Conservation (phyloP, 441 rosid genomes). For the Syzygium syzygioides region DNA sequence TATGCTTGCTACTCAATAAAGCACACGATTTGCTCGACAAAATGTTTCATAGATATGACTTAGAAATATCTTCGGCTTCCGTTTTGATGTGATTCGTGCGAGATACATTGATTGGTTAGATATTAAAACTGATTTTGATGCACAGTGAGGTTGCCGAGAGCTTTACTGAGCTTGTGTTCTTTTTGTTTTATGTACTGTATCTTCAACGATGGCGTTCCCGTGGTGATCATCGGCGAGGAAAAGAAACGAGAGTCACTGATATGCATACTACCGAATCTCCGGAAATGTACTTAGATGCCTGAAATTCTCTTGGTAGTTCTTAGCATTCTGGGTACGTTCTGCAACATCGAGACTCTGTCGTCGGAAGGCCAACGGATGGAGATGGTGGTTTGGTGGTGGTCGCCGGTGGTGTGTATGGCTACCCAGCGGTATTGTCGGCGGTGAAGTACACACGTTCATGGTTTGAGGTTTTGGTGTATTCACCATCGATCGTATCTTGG, state of each 20-base stretch:
- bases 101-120: not conserved
- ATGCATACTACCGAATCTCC: not conserved
- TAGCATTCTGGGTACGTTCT: not conserved
- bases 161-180: not conserved
- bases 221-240: not conserved
- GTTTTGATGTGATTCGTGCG: not conserved
- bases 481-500: too few species aligned
- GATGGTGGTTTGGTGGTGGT: not conserved
- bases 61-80: too few species aligned
- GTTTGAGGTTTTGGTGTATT: too few species aligned
- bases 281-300: not conserved
- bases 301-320: not conserved
- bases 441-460: too few species aligned
- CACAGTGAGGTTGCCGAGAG: not conserved
- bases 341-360: not conserved
- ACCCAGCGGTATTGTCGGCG: too few species aligned
- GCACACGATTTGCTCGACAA: not conserved
- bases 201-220: fast-evolving
- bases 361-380: not conserved
- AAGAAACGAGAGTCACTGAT: not conserved
- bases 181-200: not conserved
- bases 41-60: not conserved
- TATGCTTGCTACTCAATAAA: not conserved
- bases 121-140: not conserved
- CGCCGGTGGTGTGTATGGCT: not conserved